Percentiles rank a stretch among this genome's conserved stretches.
phyloP scores from a whole-genome alignment of 352 stramenopile genomes.

The Phytopythium boreale region DNA sequence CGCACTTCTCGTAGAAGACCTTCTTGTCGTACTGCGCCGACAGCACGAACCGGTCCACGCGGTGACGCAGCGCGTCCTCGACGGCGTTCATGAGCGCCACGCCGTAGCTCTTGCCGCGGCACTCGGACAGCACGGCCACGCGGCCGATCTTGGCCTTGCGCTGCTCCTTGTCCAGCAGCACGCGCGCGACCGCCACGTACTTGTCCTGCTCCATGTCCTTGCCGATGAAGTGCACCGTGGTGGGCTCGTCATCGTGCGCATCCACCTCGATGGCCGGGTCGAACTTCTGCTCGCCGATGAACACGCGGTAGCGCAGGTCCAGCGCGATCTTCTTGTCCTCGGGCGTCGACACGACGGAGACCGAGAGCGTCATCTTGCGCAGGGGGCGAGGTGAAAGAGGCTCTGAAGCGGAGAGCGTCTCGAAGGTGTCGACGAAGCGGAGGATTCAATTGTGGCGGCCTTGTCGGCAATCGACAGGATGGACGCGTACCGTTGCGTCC shows the following conservation, averaged over 20 bases:
- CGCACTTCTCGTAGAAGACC: constrained; percentile 69
- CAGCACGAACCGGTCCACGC: constrained; percentile 40
- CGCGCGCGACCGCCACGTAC: constrained; percentile 49
- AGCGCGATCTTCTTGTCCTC: constrained; percentile 28
- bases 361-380: constrained; percentile 21
- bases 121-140: constrained; percentile 58
- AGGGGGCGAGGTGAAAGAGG: background rate
- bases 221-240: constrained; percentile 58
- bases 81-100: constrained; percentile 49
- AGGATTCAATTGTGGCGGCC: background rate
- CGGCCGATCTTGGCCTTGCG: constrained; percentile 10
- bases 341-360: constrained; percentile 24
- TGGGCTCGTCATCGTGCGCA: constrained; percentile 38
- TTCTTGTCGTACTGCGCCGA: constrained; percentile 57
- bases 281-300: constrained; percentile 34
- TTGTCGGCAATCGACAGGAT: no score
- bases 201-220: constrained; percentile 55
- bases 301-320: constrained; percentile 31
- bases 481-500: no score
- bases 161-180: no score
- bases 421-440: background rate
- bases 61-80: constrained; percentile 35
- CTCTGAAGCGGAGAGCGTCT: background rate
- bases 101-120: constrained; percentile 53
- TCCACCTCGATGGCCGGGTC: constrained; percentile 26